These are phyloP conservation scores for Claviceps quebecensis DNA, from an alignment of 2,329 filamentous ascomycete genomes.

Conservation along the genomic window DNA sequence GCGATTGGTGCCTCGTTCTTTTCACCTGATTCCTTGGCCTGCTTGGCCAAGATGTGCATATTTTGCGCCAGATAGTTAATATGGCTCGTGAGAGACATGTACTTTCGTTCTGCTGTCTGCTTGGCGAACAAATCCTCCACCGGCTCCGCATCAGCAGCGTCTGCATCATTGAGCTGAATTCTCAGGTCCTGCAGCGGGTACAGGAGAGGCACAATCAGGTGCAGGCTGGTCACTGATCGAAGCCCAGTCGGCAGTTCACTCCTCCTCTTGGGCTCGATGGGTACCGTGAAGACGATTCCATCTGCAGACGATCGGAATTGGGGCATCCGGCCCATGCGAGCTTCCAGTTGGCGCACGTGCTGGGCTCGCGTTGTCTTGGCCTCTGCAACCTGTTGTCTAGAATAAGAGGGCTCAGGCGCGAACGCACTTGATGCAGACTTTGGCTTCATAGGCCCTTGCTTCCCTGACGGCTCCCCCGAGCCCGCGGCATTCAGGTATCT, in stretches of 20 bases:
- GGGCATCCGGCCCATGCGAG: conserved; percentile 54
- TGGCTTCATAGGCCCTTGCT: conserved; percentile 2
- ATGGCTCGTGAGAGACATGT: conserved; percentile 56
- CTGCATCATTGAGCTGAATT: conserved; percentile 50
- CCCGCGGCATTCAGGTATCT: conserved; percentile 25
- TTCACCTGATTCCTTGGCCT: conserved; percentile 21
- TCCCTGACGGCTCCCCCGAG: background rate
- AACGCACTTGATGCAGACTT: conserved; percentile 16
- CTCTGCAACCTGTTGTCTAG: conserved; percentile 42
- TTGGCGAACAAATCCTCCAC: conserved; percentile 52
- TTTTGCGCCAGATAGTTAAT: conserved; percentile 64
- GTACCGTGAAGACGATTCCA: conserved; percentile 55
- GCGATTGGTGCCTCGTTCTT: conserved; percentile 6
- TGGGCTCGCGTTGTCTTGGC: conserved; percentile 50
- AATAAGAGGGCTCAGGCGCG: conserved; percentile 35
- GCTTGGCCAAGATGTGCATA: conserved; percentile 51
- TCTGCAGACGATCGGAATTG: conserved; percentile 56
- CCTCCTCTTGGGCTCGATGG: conserved; percentile 51
- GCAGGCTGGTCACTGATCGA: conserved; percentile 47
- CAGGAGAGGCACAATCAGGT: conserved; percentile 53
- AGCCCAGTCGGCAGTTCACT: conserved; percentile 46
- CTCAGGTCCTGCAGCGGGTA: conserved; percentile 59
- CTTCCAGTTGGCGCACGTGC: conserved; percentile 60
- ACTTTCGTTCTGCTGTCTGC: conserved; percentile 39
- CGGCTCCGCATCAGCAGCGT: conserved; percentile 42